phyloP scores from a whole-genome alignment of 768 basidiomycete genomes.

The Lepiota venenata region DNA sequence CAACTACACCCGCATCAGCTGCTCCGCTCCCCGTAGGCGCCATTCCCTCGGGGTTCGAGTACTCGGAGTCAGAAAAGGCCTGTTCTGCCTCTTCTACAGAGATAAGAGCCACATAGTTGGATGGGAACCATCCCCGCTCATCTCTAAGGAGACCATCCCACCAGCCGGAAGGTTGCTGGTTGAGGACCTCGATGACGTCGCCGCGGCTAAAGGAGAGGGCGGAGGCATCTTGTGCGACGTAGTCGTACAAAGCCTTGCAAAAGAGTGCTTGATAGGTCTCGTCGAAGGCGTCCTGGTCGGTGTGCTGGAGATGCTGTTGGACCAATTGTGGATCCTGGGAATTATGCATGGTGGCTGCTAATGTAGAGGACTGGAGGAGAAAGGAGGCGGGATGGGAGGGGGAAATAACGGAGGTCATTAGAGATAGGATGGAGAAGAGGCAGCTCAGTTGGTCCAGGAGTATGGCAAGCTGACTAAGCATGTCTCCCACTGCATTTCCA shows the following conservation, averaged over 20 bases:
- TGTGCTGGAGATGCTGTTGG: neutral
- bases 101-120: constrained; percentile 86
- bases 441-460: neutral
- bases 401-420: constrained; percentile 3
- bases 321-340: constrained; percentile 19
- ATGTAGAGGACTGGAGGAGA: neutral
- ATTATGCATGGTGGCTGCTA: constrained; percentile 12
- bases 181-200: constrained; percentile 93
- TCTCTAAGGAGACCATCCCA: constrained; percentile 94
- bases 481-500: no score
- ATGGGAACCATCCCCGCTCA: constrained; percentile 95
- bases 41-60: constrained; percentile 32
- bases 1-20: constrained; percentile 34
- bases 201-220: constrained; percentile 84
- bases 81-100: constrained; percentile 79
- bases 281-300: constrained; percentile 29
- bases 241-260: constrained; percentile 91
- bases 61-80: constrained; percentile 51
- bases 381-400: constrained; percentile 3
- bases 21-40: constrained; percentile 17
- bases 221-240: constrained; percentile 82
- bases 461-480: constrained; percentile 5
- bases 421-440: neutral
- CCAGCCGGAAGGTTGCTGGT: constrained; percentile 92
- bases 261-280: constrained; percentile 73